Base-by-base conservation (phyloP, 345 rosid species). In the Nephelium lappaceum region DNA sequence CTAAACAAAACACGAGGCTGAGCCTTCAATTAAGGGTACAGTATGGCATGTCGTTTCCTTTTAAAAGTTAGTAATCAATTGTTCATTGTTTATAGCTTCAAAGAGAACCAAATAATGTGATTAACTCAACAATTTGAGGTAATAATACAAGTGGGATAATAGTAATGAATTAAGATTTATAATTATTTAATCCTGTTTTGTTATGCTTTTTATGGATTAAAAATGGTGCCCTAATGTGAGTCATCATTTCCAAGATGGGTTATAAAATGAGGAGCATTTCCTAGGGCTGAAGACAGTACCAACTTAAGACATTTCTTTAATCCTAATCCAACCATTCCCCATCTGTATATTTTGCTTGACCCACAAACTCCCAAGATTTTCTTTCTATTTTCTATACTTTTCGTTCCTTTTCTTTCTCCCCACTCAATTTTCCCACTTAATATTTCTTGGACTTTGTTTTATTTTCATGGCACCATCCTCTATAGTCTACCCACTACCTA, bases 261-360 rank as follows among this genome's bases (percentile, higher is more conserved):
- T 84, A 81, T 83, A 81, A 83, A 87, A 86, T 79, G 21, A 81
- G 86, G 86, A 67, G 73, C 86, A 86, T 83, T 87, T 83, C 80
- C 86, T 80, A 81, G 86, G 81, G 79, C 58, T 66, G 70, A 76
- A 80, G 87, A 73, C 78, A 85, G 60, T 62, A 72, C 74, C 86
- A 70, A 84, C 87, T 84, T 83, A 66, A 76, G 41, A 74, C 84
- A 78, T 86, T 84, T 83, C 88, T 87, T 87, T 85, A 78, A 80
- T 81, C 84, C 72, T 80, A 84, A 86, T 83, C 87, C 84, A 87
- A 83, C 89, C 78, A 83, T 84, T 80, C 76, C 78, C 75, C 71
- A 60, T 75, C 77, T 45, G 43, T 69, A 51, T 41, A 18, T 74
- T 63, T 74, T 74, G 69, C 76, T 77, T 80, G 81, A 78, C 85